A percentile compares a stretch with the other conserved stretches of the same genome.
Evolutionary conservation across 2,329 filamentous ascomycete species (phyloP).

Genomic region (Sclerotinia borealis): DNA sequence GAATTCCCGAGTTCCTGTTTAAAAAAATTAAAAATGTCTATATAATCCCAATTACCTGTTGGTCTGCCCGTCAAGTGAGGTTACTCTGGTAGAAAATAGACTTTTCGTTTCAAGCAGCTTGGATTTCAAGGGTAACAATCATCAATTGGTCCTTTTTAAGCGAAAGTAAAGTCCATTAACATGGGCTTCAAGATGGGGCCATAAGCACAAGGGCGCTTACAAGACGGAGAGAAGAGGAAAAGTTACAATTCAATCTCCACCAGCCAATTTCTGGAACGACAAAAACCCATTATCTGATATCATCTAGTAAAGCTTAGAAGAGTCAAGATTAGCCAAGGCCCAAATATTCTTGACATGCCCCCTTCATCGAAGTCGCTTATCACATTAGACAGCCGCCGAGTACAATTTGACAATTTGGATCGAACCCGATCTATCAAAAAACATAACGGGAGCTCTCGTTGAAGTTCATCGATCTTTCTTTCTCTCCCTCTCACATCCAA

Average conservation of each 20-base stretch:
- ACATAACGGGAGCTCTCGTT: background rate
- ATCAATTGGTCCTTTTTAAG: background rate
- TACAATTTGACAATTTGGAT: background rate
- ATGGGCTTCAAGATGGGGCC: background rate
- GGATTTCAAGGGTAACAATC: background rate
- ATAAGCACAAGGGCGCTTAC: conserved; percentile 1
- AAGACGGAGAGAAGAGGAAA: background rate
- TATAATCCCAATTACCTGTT: background rate
- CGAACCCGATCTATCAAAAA: background rate
- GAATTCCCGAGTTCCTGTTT: background rate
- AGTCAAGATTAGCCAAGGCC: background rate
- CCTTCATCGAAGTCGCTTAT: conserved; percentile 6
- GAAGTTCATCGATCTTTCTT: background rate
- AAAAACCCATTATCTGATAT: background rate
- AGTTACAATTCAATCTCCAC: background rate
- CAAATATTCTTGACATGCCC: background rate
- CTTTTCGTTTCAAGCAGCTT: background rate
- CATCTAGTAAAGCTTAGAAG: conserved; percentile 3
- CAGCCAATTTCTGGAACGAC: background rate
- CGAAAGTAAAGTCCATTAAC: background rate
- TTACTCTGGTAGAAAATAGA: background rate
- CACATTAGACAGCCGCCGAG: background rate
- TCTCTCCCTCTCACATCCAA: background rate
- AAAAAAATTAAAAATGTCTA: background rate
- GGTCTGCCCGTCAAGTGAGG: background rate